Evolutionary conservation across 805 yeast genomes (phyloP), one percentile per base, ranked within the genome.

Genomic region (Candida mattraensis): DNA sequence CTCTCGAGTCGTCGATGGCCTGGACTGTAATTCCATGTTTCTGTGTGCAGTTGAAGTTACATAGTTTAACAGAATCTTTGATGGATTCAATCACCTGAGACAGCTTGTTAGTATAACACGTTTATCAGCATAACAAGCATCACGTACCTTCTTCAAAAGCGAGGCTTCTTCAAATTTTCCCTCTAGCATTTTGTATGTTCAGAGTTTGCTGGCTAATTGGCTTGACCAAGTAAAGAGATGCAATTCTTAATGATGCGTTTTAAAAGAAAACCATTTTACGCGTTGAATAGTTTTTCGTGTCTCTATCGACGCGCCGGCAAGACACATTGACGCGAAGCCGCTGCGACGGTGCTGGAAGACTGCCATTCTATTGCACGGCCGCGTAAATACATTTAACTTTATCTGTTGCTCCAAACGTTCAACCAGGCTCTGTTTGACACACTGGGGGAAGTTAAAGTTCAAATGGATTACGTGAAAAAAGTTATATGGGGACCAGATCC

Each of bases 401-500:
- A n/a, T n/a, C n/a, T n/a, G n/a, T n/a, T n/a, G n/a, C n/a, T n/a
- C n/a, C n/a, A n/a, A n/a, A n/a, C 8, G 11, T 21, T 21, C 23
- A 9, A 11, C 11, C 23, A 8, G 11, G 11, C 23, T 21, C 23
- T 21, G 23, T 11, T 21, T 11, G 11, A 21, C 23, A 21, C 23
- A 11, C 11, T 9, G 11, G 23, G 8, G 11, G n/a, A n/a, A n/a
- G n/a, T n/a, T n/a, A n/a, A n/a, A n/a, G n/a, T n/a, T n/a, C 23
- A n/a, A 9, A 91, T 91, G 98, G 87, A 91, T 56, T 83, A 71
- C 58, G 60, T 91, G 21, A 89, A 87, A 64, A 80, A 82, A 56
- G 85, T 89, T 4, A 81, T 91, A 24, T 91, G 94, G 83, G 99
- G 99, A 0, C 97, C 98, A 0, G 96, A 89, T 56, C 96, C 97